phyloP scores from a whole-genome alignment of 2,329 filamentous ascomycete species.

The Domatiomyces catenatus region DNA sequence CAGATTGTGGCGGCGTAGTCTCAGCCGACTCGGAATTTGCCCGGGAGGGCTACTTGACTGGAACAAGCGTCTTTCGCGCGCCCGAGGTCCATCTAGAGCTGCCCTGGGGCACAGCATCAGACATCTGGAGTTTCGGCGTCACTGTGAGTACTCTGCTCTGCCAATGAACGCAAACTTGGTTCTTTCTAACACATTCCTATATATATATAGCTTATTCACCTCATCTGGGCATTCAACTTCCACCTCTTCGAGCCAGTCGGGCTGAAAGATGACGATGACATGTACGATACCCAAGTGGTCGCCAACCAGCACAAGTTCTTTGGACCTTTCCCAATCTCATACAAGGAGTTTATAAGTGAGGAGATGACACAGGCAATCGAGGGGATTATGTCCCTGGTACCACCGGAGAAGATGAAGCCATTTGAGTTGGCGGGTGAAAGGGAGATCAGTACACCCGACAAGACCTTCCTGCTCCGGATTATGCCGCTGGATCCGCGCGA shows the following conservation, averaged over 20 bases:
- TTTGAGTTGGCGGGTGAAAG: constrained; percentile 10
- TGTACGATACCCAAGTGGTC: neutral
- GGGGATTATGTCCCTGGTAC: constrained; percentile 11
- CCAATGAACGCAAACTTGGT: neutral
- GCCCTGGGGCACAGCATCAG: constrained; percentile 16
- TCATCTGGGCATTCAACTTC: neutral
- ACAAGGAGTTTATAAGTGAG: constrained; percentile 7
- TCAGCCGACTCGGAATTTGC: neutral
- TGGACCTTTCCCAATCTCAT: neutral
- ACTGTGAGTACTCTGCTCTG: constrained; percentile 7
- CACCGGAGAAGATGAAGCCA: constrained; percentile 11
- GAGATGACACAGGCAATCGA: constrained; percentile 7
- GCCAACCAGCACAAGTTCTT: neutral
- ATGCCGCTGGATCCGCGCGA: constrained; percentile 32
- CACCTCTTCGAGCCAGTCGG: neutral
- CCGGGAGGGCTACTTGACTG: neutral
- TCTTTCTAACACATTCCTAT: too few species aligned
- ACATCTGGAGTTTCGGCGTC: constrained; percentile 20
- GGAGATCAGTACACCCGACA: constrained; percentile 22
- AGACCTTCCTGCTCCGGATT: constrained; percentile 26
- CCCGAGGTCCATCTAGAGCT: constrained; percentile 17
- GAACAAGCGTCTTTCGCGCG: constrained; percentile 14
- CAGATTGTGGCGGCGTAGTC: constrained; percentile 5
- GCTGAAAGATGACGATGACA: neutral
- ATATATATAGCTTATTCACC: neutral